These are phyloP conservation scores for Pelargonium myrrhifolium DNA, from an alignment of 441 rosid genomes.

Conservation along the genomic window DNA sequence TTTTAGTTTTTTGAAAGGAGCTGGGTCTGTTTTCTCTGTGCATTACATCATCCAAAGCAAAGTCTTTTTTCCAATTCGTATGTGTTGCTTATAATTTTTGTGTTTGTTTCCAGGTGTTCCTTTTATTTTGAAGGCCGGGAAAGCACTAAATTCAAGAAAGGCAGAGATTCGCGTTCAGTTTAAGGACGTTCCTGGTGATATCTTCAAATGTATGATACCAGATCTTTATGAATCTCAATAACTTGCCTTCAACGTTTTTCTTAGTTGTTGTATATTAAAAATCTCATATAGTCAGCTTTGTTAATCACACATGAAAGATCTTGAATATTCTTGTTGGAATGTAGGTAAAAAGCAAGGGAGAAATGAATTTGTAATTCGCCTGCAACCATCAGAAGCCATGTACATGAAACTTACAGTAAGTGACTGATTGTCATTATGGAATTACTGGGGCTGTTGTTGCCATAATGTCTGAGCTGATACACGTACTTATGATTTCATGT, in stretches of 20 bases:
- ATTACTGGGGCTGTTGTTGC: conserved; percentile 1
- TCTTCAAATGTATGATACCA: conserved; percentile 62
- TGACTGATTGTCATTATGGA: conserved; percentile 11
- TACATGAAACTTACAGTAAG: conserved; percentile 96
- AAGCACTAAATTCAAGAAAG: conserved; percentile 88
- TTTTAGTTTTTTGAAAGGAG: neutral
- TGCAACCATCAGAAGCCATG: conserved; percentile 90
- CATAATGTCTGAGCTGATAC: neutral
- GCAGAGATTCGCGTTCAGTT: conserved; percentile 96
- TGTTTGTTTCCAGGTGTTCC: conserved; percentile 67
- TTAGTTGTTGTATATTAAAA: conserved; percentile 8
- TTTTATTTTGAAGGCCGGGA: conserved; percentile 92
- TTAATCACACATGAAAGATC: neutral
- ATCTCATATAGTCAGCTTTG: neutral
- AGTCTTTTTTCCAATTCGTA: conserved; percentile 7
- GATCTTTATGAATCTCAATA: conserved; percentile 12
- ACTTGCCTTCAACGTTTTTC: conserved; percentile 1
- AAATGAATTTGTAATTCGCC: conserved; percentile 92
- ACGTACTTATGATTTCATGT: neutral
- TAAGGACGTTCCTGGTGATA: conserved; percentile 97
- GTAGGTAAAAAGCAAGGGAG: conserved; percentile 92
- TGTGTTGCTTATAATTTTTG: neutral
- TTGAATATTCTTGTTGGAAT: neutral
- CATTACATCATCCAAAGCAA: conserved; percentile 9
- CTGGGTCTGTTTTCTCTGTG: neutral